Conservation (phyloP, 2,329 filamentous ascomycete species). For the Xylaria multiplex region DNA sequence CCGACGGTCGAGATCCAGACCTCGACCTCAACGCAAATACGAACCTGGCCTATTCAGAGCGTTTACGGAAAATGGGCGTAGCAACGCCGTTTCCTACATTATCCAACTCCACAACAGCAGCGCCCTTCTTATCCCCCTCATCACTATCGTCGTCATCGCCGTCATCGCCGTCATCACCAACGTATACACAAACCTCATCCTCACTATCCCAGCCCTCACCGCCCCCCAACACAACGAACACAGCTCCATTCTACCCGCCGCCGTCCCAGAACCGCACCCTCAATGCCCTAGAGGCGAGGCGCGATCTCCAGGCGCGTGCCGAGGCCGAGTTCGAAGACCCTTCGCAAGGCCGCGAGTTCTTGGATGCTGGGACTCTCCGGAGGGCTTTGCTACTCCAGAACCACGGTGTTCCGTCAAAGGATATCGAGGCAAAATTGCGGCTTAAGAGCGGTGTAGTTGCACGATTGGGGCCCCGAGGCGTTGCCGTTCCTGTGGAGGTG, state of each 20-base stretch:
- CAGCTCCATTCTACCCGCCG: slow-evolving; percentile 36
- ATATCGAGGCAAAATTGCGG: slow-evolving; percentile 59
- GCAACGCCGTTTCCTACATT: slow-evolving; percentile 64
- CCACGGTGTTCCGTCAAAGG: slow-evolving; percentile 50
- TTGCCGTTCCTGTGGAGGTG: slow-evolving; percentile 52
- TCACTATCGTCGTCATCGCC: background rate
- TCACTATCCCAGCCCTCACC: slow-evolving; percentile 24
- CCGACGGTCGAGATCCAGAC: slow-evolving; percentile 57
- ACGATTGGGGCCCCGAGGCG: slow-evolving; percentile 55
- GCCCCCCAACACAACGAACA: slow-evolving; percentile 28
- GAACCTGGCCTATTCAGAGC: slow-evolving; percentile 59
- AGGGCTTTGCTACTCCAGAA: slow-evolving; percentile 58
- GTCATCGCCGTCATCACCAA: slow-evolving; percentile 28
- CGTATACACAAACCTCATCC: slow-evolving; percentile 36
- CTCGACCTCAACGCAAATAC: slow-evolving; percentile 50
- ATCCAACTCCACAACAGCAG: slow-evolving; percentile 62
- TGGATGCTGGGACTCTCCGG: slow-evolving; percentile 59
- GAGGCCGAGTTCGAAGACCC: slow-evolving; percentile 57
- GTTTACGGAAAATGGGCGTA: slow-evolving; percentile 65
- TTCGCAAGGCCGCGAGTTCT: slow-evolving; percentile 57
- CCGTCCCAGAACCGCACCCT: slow-evolving; percentile 58
- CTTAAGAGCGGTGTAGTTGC: slow-evolving; percentile 58
- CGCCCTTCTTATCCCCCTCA: slow-evolving; percentile 21
- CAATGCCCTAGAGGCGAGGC: slow-evolving; percentile 60
- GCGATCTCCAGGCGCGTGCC: slow-evolving; percentile 55